phyloP scores from a whole-genome alignment of 2,329 filamentous ascomycete species.

The Magnaporthiopsis incrustans region DNA sequence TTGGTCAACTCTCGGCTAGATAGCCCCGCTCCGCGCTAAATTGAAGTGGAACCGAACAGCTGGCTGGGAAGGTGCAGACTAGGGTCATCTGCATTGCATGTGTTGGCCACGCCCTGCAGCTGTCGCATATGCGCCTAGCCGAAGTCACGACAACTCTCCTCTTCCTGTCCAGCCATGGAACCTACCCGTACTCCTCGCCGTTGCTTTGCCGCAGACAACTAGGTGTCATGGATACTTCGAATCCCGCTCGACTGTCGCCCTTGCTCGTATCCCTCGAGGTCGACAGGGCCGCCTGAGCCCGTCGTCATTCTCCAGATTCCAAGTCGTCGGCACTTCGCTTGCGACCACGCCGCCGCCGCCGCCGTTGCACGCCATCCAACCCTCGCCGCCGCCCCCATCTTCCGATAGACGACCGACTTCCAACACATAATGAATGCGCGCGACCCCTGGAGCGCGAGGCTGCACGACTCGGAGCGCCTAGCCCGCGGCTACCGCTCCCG shows the following conservation, averaged over 20 bases:
- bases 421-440: constrained; percentile 29
- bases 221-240: background rate
- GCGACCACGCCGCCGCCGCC: background rate
- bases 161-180: background rate
- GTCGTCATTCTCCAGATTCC: background rate
- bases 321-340: background rate
- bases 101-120: background rate
- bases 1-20: too few relatives aligned
- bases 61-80: background rate
- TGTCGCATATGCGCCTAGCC: background rate
- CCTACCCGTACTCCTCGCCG: background rate
- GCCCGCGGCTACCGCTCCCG: constrained; percentile 13
- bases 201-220: background rate
- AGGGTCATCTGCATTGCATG: background rate
- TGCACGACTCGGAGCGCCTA: constrained; percentile 15
- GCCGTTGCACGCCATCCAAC: constrained; percentile 1
- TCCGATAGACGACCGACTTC: background rate
- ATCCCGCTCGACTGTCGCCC: background rate
- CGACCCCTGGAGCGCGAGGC: constrained; percentile 19
- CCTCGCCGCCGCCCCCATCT: constrained; percentile 10
- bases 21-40: too few relatives aligned
- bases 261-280: background rate
- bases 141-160: background rate
- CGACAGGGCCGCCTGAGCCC: background rate
- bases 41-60: background rate